Percentiles rank a stretch among this genome's conserved stretches.
phyloP scores from a whole-genome alignment of 2,329 filamentous ascomycete species.

The Berkeleyomyces rouxiae region DNA sequence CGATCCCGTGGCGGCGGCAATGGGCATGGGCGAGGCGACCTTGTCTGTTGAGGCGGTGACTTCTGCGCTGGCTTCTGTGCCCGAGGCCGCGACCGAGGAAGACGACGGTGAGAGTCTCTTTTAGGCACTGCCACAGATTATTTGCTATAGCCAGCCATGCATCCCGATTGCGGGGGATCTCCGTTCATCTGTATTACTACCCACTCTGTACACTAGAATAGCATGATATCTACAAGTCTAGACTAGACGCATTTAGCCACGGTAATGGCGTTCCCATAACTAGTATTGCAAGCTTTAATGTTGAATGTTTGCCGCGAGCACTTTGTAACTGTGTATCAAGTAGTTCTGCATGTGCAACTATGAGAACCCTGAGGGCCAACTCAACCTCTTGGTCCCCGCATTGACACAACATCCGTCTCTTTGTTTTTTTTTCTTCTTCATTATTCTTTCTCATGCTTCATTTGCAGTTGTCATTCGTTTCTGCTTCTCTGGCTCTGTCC shows the following conservation, averaged over 20 bases:
- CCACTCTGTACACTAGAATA: background rate
- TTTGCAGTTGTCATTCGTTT: background rate
- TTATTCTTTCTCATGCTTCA: background rate
- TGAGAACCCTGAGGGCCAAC: constrained; percentile 4
- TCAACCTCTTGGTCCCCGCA: background rate
- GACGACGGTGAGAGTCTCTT: background rate
- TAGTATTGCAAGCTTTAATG: no score
- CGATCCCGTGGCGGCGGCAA: background rate
- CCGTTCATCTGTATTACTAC: background rate
- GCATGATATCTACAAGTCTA: constrained; percentile 1
- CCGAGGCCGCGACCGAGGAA: background rate
- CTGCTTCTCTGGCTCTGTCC: background rate
- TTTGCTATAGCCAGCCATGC: background rate
- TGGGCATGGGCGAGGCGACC: background rate
- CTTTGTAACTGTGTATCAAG: background rate
- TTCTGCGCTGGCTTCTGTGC: background rate
- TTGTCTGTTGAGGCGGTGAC: background rate
- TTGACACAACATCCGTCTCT: background rate
- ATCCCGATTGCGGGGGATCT: background rate
- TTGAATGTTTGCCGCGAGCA: no score
- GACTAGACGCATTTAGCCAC: background rate
- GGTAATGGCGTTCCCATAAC: no score
- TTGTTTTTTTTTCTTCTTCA: background rate
- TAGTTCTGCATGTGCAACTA: background rate
- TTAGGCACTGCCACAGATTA: background rate